phyloP scores from a whole-genome alignment of 2,329 filamentous ascomycete species.

The Reticulascus tulasneorum region DNA sequence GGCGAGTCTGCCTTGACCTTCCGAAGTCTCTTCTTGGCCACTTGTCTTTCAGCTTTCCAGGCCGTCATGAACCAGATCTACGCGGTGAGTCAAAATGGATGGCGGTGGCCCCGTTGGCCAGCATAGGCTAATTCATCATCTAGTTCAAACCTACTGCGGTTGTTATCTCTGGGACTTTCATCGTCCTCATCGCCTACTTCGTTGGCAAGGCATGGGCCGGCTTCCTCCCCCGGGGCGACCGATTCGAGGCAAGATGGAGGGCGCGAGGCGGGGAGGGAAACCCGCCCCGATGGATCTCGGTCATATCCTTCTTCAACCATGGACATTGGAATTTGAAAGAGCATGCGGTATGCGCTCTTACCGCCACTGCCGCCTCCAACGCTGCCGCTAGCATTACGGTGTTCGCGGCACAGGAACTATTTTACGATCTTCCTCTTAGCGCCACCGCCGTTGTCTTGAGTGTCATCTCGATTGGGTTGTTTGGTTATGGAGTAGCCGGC shows the following conservation, averaged over 20 bases:
- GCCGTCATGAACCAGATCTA: conserved; percentile 55
- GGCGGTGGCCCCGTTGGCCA: background rate
- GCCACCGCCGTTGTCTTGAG: conserved; percentile 43
- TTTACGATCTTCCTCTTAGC: conserved; percentile 44
- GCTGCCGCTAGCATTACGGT: conserved; percentile 36
- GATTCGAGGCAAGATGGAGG: conserved; percentile 43
- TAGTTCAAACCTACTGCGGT: conserved; percentile 50
- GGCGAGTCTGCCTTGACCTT: conserved; percentile 48
- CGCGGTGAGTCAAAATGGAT: conserved; percentile 27
- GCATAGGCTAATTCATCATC: conserved; percentile 4
- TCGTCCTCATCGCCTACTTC: conserved; percentile 55
- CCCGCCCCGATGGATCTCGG: conserved; percentile 34
- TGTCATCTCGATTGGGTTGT: conserved; percentile 50
- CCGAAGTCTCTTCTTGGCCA: conserved; percentile 47
- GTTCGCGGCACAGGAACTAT: conserved; percentile 46
- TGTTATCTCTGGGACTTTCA: conserved; percentile 49
- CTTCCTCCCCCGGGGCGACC: conserved; percentile 48
- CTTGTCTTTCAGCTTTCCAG: conserved; percentile 46
- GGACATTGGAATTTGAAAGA: conserved; percentile 53
- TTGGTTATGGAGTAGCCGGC: conserved; percentile 52
- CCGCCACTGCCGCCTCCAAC: conserved; percentile 50
- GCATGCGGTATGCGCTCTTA: conserved; percentile 50
- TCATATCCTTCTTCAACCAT: conserved; percentile 43
- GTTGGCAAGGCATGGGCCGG: conserved; percentile 43
- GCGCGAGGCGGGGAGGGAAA: conserved; percentile 33